Conservation (phyloP, 108 stramenopile species). For the Cyclotella sp. region DNA sequence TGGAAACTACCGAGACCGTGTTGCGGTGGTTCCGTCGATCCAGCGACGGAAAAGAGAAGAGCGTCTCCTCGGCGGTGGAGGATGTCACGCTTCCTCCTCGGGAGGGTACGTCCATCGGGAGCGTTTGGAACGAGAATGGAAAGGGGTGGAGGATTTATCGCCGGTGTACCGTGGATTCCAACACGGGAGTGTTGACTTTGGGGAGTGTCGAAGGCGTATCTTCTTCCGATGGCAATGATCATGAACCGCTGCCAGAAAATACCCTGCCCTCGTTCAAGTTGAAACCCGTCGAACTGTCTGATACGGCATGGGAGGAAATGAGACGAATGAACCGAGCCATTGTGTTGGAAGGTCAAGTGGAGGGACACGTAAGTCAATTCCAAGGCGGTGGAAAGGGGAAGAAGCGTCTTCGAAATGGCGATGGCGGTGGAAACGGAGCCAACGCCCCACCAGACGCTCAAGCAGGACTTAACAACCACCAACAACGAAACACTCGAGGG, state of each 20-base stretch:
- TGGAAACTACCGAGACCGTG: conserved; percentile 60
- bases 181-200: conserved; percentile 57
- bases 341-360: conserved; percentile 67
- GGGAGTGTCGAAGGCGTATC: conserved; percentile 55
- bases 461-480: neutral
- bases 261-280: conserved; percentile 28
- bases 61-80: conserved; percentile 32
- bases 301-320: conserved; percentile 69
- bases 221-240: neutral
- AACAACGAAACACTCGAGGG: conserved; percentile 4
- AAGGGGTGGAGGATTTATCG: conserved; percentile 60
- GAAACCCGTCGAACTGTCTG: conserved; percentile 64
- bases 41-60: conserved; percentile 18
- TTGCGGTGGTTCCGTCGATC: conserved; percentile 68
- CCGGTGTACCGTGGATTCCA: conserved; percentile 58
- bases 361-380: conserved; percentile 62
- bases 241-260: neutral
- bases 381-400: conserved; percentile 90
- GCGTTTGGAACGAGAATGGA: conserved; percentile 29
- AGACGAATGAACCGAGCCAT: conserved; percentile 79
- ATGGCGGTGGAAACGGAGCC: conserved; percentile 18
- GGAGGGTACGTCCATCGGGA: conserved; percentile 30
- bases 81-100: conserved; percentile 44
- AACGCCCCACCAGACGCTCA: conserved; percentile 7
- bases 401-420: conserved; percentile 48